Base-by-base conservation (phyloP, 768 basidiomycete genomes). In the Kwoniella bestiolae region DNA sequence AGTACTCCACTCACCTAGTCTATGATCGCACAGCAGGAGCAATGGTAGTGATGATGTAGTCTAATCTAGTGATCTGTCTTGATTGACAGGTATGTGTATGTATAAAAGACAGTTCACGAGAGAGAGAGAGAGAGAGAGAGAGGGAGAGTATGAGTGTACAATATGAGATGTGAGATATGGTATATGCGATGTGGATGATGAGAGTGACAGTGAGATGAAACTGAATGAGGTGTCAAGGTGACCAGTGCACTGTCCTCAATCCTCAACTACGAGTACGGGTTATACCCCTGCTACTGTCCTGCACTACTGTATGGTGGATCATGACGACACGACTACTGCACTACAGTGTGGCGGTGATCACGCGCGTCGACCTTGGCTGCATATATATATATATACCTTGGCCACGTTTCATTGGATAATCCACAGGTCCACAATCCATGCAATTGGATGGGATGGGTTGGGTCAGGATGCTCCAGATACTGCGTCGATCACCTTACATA, bases 81-180 rank as follows among this genome's bases (percentile, higher is more conserved):
- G 56, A 44, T 32, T 44, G 56, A 58, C 56, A 58, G 56, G 23
- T 34, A 47, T 58, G 56, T 28, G 56, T 14, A 45, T 47, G 21
- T 2, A 21, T 26, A 34, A 58, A 58, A 58, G 56, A 58, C 56
- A 44, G 56, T 58, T 46, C 21, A 58, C 56, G 45, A n/a, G n/a
- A n/a, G n/a, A n/a, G n/a, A n/a, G 29, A 58, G 56, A 45, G n/a
- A 45, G 41, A 18, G 56, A 32, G 56, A 12, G 6, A 23, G 8
- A 58, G 28, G 49, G 34, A 29, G 14, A 44, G n/a, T 45, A 34
- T 8, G 18, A 51, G 25, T 41, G 8, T 47, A 21, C n/a, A 5
- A 21, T n/a, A 47, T n/a, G 12, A 23, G 18, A 53, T 31, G 32
- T 58, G 56, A 25, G 11, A 32, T 44, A 28, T 5, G 29, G 29